Evolutionary conservation across 371 early-diverging fungal genomes (phyloP).

Genomic region (Lichtheimia ramosa): DNA sequence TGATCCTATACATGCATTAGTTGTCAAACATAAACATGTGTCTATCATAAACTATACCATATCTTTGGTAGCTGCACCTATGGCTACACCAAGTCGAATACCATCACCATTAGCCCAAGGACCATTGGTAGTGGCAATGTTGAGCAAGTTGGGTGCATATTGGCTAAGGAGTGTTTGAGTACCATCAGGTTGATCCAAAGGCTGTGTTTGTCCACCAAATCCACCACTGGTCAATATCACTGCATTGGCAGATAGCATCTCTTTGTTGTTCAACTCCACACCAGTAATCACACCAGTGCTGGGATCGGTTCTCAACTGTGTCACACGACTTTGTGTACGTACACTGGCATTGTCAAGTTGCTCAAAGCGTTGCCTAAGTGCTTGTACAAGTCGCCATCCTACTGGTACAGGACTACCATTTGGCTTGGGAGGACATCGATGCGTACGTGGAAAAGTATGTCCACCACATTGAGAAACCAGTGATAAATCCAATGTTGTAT

Average conservation of each 20-base stretch:
- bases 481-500: constrained; percentile 50
- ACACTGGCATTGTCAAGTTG: constrained; percentile 44
- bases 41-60: constrained; percentile 52
- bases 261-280: constrained; percentile 12
- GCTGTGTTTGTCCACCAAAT: constrained; percentile 29
- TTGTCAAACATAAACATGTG: background rate
- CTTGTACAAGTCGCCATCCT: constrained; percentile 66
- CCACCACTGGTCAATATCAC: constrained; percentile 40
- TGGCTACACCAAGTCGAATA: constrained; percentile 60
- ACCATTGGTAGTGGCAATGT: constrained; percentile 83
- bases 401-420: constrained; percentile 66
- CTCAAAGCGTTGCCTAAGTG: constrained; percentile 33
- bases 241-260: constrained; percentile 25
- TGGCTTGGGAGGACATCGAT: constrained; percentile 56
- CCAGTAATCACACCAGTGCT: constrained; percentile 28
- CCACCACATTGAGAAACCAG: constrained; percentile 81
- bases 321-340: constrained; percentile 42
- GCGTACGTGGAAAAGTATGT: constrained; percentile 68
- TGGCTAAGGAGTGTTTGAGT: constrained; percentile 30
- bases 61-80: constrained; percentile 71
- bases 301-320: background rate
- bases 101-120: constrained; percentile 85
- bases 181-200: constrained; percentile 18
- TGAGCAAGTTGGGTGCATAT: constrained; percentile 63
- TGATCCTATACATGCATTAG: constrained; percentile 26